These are phyloP conservation scores for Fraxinus americana DNA, from an alignment of 257 asterid species.

Conservation along the genomic window DNA sequence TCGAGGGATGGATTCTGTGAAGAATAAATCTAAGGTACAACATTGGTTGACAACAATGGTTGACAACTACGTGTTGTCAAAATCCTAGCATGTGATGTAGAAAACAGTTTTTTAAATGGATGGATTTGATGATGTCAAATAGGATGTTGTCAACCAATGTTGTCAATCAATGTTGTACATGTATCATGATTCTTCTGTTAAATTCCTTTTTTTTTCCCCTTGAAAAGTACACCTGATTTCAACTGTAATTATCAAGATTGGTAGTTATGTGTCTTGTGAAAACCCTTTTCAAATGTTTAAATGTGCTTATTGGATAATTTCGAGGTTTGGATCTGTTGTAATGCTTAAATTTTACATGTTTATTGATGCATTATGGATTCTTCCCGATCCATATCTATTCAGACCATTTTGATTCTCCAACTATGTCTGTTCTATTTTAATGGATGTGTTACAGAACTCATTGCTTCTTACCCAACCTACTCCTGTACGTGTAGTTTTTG, in stretches of 20 bases:
- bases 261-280: too few species aligned
- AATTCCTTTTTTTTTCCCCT: too few species aligned
- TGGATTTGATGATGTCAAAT: too few species aligned
- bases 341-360: not conserved
- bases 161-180: too few species aligned
- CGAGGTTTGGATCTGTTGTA: not conserved
- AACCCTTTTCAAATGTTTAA: too few species aligned
- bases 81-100: too few species aligned
- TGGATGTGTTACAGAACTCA: not conserved
- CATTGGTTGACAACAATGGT: too few species aligned
- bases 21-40: too few species aligned
- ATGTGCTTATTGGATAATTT: not conserved
- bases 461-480: not conserved
- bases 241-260: not conserved
- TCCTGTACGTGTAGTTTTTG: not conserved
- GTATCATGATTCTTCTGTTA: too few species aligned
- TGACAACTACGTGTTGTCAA: too few species aligned
- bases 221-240: not conserved
- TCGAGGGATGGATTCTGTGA: not conserved
- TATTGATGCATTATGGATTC: not conserved
- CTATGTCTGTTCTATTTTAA: not conserved
- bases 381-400: not conserved
- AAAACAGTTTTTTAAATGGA: too few species aligned
- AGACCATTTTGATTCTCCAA: not conserved
- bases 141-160: too few species aligned